Evolutionary conservation across 179 eudicot species (phyloP).

Genomic region (Nepenthes alata): DNA sequence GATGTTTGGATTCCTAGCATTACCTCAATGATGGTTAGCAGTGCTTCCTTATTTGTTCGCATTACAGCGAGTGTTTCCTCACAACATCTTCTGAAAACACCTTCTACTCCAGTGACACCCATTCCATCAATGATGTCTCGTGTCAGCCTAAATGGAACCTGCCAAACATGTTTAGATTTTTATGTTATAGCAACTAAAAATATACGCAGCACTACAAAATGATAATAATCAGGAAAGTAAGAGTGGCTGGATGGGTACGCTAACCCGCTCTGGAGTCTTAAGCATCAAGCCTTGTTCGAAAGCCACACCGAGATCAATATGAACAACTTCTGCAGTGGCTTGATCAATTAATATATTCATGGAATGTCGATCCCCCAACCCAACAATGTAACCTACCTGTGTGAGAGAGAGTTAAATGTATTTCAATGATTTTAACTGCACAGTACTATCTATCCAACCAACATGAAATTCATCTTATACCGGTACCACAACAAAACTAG

Average conservation of each 20-base stretch:
- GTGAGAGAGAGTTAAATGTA: not conserved
- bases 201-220: not conserved
- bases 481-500: too few species aligned
- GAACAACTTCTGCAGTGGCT: constrained; percentile 95
- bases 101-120: constrained; percentile 96
- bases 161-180: constrained; percentile 11
- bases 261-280: constrained; percentile 94
- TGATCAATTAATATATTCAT: constrained; percentile 88
- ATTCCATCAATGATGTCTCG: constrained; percentile 92
- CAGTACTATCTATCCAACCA: not conserved
- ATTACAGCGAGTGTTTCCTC: constrained; percentile 92
- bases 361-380: constrained; percentile 95
- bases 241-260: constrained; percentile 10
- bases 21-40: constrained; percentile 91
- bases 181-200: not conserved
- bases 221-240: constrained; percentile 1
- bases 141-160: constrained; percentile 94
- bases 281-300: constrained; percentile 99
- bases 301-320: constrained; percentile 96
- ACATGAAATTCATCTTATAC: too few species aligned
- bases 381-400: constrained; percentile 97
- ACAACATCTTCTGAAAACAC: constrained; percentile 90
- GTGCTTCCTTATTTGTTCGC: constrained; percentile 93
- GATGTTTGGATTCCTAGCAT: not conserved
- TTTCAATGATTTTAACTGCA: not conserved